These are phyloP conservation scores for Torulaspora franciscae DNA, from an alignment of 805 yeast genomes.

Conservation along the genomic window DNA sequence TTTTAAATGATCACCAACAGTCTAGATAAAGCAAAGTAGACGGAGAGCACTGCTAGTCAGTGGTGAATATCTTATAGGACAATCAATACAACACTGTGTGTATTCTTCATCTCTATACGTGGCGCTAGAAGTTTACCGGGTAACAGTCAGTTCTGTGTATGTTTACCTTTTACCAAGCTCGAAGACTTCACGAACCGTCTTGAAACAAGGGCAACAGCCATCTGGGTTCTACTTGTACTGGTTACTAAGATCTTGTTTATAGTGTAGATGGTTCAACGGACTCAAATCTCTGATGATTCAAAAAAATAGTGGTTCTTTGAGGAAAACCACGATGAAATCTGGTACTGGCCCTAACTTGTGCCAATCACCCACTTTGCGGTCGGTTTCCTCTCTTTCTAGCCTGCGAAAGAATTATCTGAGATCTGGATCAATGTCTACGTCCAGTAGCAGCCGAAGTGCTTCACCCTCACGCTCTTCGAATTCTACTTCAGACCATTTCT, in stretches of 20 bases:
- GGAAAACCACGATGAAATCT: slow-evolving; percentile 19
- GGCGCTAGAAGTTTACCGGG: slow-evolving; percentile 2
- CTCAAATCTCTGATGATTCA: slow-evolving; percentile 14
- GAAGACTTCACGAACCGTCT: neutral
- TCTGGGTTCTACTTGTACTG: neutral
- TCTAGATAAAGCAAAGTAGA: neutral
- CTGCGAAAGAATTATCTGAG: slow-evolving; percentile 11
- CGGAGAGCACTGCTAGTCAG: neutral
- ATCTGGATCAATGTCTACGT: slow-evolving; percentile 11
- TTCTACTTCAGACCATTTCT: slow-evolving; percentile 8
- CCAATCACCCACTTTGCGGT: slow-evolving; percentile 21
- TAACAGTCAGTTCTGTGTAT: slow-evolving; percentile 4
- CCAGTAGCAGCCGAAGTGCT: slow-evolving; percentile 14
- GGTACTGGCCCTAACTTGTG: slow-evolving; percentile 3
- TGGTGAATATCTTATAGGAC: neutral
- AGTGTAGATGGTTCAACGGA: neutral
- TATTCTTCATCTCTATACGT: neutral
- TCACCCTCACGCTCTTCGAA: slow-evolving; percentile 16
- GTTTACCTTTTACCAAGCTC: slow-evolving; percentile 9
- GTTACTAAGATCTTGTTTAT: neutral
- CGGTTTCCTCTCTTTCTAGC: slow-evolving; percentile 19
- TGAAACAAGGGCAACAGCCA: slow-evolving; percentile 2
- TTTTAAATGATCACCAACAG: neutral
- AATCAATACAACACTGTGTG: neutral
- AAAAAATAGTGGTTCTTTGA: slow-evolving; percentile 21